Percentiles rank a stretch among this genome's conserved stretches.
These are phyloP conservation scores for Paramyrothecium sp. DNA, from an alignment of 2,329 filamentous ascomycete genomes.

Conservation along the genomic window DNA sequence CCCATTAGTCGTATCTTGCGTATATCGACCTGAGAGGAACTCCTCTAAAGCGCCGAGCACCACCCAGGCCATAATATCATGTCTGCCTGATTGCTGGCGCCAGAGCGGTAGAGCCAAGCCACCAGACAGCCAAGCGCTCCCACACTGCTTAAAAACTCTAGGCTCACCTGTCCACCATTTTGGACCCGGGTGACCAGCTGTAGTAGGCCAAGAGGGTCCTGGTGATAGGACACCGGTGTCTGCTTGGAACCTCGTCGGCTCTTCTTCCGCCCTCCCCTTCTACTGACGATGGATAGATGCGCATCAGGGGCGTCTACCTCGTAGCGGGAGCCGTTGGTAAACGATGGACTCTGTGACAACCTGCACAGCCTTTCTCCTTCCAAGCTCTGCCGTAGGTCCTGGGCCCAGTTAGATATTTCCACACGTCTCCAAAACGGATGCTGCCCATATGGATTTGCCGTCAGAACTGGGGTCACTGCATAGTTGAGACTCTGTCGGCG, in stretches of 20 bases:
- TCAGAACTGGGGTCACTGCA: slow-evolving; percentile 3
- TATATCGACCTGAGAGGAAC: too few relatives aligned
- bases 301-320: neutral
- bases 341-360: slow-evolving; percentile 14
- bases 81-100: neutral
- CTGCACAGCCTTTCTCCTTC: slow-evolving; percentile 26
- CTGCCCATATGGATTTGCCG: slow-evolving; percentile 12
- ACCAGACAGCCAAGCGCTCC: slow-evolving; percentile 72
- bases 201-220: slow-evolving; percentile 79
- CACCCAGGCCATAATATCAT: neutral
- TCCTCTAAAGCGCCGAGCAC: neutral
- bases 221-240: slow-evolving; percentile 29
- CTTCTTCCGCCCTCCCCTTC: neutral
- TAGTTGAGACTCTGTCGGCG: slow-evolving; percentile 6
- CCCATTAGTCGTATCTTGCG: too few relatives aligned
- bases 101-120: slow-evolving; percentile 49
- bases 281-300: neutral
- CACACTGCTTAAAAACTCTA: slow-evolving; percentile 73
- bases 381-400: slow-evolving; percentile 32
- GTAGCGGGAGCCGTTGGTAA: neutral
- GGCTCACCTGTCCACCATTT: slow-evolving; percentile 61
- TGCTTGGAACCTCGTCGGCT: neutral
- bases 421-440: slow-evolving; percentile 26
- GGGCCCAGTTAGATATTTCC: slow-evolving; percentile 35
- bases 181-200: slow-evolving; percentile 66